Evolutionary conservation across 2,329 filamentous ascomycete genomes (phyloP).

Genomic region (Xylariaceae sp.): DNA sequence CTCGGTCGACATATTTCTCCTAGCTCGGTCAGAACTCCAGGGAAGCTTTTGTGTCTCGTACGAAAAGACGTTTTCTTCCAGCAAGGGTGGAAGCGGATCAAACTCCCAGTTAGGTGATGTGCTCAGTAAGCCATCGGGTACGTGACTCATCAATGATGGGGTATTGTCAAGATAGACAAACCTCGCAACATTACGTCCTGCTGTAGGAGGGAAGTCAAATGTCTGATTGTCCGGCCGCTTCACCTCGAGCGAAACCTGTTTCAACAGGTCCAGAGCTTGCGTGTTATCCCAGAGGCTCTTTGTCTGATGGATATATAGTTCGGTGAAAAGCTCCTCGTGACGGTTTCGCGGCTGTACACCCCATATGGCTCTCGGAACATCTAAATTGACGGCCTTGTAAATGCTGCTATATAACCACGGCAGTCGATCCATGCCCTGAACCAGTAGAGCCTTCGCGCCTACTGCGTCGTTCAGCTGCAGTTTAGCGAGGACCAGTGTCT

Average conservation of each 20-base stretch:
- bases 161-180: conserved; percentile 77
- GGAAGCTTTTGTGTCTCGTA: conserved; percentile 39
- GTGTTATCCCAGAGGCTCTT: conserved; percentile 86
- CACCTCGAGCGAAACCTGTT: conserved; percentile 61
- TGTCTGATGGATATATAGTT: conserved; percentile 70
- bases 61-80: conserved; percentile 50
- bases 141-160: conserved; percentile 63
- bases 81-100: conserved; percentile 73
- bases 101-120: conserved; percentile 68
- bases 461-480: conserved; percentile 64
- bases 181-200: conserved; percentile 57
- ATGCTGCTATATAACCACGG: conserved; percentile 83
- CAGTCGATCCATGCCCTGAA: conserved; percentile 63
- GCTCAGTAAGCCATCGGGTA: conserved; percentile 63
- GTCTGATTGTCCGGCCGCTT: conserved; percentile 38
- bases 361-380: conserved; percentile 79
- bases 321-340: conserved; percentile 64
- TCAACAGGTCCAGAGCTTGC: conserved; percentile 63
- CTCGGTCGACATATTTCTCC: too few relatives aligned
- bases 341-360: conserved; percentile 64
- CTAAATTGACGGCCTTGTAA: conserved; percentile 75
- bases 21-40: conserved; percentile 37
- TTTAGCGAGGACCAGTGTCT: conserved; percentile 73
- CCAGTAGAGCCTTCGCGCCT: conserved; percentile 62
- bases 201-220: conserved; percentile 36